Evolutionary conservation across 192 early-diverging fungal genomes (phyloP).

Genomic region (Coemansia sp.): DNA sequence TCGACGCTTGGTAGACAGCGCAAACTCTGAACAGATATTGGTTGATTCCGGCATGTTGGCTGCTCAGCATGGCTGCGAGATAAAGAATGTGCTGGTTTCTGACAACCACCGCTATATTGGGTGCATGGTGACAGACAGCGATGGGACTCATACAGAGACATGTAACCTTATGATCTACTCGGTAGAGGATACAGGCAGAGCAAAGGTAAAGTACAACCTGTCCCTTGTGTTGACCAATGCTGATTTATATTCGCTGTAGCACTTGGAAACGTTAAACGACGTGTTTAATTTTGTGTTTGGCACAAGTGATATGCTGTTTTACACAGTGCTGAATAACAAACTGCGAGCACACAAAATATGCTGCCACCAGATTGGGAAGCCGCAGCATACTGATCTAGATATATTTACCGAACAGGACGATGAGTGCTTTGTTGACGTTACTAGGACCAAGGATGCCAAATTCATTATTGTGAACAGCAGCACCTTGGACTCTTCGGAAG

Average conservation of each 20-base stretch:
- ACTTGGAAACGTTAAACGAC: conserved; percentile 40
- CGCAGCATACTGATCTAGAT: conserved; percentile 18
- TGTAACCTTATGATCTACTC: conserved; percentile 31
- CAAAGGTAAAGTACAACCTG: conserved; percentile 16
- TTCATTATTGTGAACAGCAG: conserved; percentile 70
- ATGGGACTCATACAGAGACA: conserved; percentile 19
- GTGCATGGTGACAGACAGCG: conserved; percentile 18
- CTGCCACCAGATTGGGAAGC: conserved; percentile 22
- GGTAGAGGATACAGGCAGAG: conserved; percentile 4
- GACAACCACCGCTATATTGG: conserved; percentile 33
- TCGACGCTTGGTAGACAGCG: conserved; percentile 8
- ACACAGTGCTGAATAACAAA: conserved; percentile 67
- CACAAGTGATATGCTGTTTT: conserved; percentile 57
- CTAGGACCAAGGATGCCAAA: conserved; percentile 67
- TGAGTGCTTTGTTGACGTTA: conserved; percentile 73
- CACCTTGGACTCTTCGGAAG: conserved; percentile 68
- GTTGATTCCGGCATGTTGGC: conserved; percentile 22
- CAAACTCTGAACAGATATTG: conserved; percentile 26
- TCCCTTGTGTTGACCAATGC: background rate
- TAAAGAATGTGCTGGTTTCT: conserved; percentile 41
- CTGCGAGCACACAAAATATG: conserved; percentile 62
- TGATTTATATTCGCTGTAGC: conserved; percentile 15
- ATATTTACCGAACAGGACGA: conserved; percentile 64
- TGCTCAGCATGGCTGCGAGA: conserved; percentile 9
- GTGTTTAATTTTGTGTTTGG: conserved; percentile 70